Evolutionary conservation across 768 basidiomycete species (phyloP).

Genomic region (Chalciporus pseudorubinellus): DNA sequence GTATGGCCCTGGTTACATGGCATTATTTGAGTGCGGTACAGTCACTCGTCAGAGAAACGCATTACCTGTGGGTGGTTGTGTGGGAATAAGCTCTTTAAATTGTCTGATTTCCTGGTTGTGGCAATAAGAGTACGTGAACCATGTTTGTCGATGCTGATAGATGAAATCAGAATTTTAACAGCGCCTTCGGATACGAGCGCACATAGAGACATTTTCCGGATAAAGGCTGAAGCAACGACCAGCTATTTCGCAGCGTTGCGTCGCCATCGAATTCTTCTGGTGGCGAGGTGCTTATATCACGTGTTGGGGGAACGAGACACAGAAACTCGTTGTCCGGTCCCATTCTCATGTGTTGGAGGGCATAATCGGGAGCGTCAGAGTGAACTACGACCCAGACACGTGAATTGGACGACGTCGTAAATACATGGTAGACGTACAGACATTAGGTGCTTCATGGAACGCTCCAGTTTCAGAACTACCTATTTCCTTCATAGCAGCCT

Average conservation of each 20-base stretch:
- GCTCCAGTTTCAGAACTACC: slow-evolving; percentile 47
- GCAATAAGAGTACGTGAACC: slow-evolving; percentile 98
- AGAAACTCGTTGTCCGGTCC: slow-evolving; percentile 68
- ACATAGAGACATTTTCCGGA: slow-evolving; percentile 84
- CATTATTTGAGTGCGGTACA: slow-evolving; percentile 21
- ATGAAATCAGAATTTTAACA: slow-evolving; percentile 31
- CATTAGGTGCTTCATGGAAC: slow-evolving; percentile 18
- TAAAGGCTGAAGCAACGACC: slow-evolving; percentile 79
- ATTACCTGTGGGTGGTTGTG: slow-evolving; percentile 67
- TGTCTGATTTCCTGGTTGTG: slow-evolving; percentile 95
- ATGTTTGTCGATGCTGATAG: slow-evolving; percentile 75
- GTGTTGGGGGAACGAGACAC: slow-evolving; percentile 72
- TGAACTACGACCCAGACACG: slow-evolving; percentile 17
- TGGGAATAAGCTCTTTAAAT: slow-evolving; percentile 79
- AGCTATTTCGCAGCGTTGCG: slow-evolving; percentile 68
- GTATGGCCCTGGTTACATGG: slow-evolving; percentile 52
- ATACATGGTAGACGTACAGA: slow-evolving; percentile 38
- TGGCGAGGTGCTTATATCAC: slow-evolving; percentile 40
- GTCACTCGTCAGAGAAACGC: slow-evolving; percentile 19
- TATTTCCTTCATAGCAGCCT: slow-evolving; percentile 54
- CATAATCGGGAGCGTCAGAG: slow-evolving; percentile 37
- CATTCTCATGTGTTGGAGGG: slow-evolving; percentile 74
- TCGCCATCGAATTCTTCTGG: slow-evolving; percentile 58
- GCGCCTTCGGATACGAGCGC: slow-evolving; percentile 36
- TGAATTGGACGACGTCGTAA: slow-evolving; percentile 12